These are phyloP conservation scores for Spongospora subterranea DNA, from an alignment of 208 protist genomes.

Conservation along the genomic window DNA sequence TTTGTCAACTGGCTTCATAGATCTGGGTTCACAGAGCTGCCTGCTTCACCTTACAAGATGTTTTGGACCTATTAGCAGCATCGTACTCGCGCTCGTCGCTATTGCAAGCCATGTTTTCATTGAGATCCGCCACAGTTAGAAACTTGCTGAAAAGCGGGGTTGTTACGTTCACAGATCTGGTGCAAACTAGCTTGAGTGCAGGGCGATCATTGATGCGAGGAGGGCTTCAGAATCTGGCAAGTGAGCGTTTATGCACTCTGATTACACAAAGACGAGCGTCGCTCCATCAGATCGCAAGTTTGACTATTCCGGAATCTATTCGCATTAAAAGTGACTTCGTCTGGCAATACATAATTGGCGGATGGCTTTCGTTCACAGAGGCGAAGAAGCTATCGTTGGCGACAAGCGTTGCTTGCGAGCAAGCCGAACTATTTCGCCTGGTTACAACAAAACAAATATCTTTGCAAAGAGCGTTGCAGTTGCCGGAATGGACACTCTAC, in stretches of 20 bases:
- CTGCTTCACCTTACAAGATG: background rate
- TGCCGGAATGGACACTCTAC: background rate
- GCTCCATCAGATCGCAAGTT: background rate
- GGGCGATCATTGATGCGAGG: background rate
- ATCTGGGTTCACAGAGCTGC: background rate
- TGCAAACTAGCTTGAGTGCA: background rate
- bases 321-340: background rate
- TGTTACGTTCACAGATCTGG: background rate
- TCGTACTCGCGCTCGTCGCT: background rate
- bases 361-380: background rate
- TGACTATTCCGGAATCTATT: background rate
- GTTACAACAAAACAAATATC: background rate
- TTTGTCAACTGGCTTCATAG: background rate
- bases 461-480: background rate
- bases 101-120: background rate
- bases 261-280: background rate
- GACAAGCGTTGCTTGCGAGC: background rate
- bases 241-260: background rate
- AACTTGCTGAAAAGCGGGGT: background rate
- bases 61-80: background rate
- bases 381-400: background rate
- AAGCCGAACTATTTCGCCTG: background rate
- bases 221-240: background rate
- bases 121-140: background rate
- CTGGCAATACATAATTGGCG: background rate